Percentiles rank a stretch among this genome's conserved stretches.
Evolutionary conservation across 1,284 basidiomycete species (phyloP).

Genomic region (Apiotrichum laibachii): DNA sequence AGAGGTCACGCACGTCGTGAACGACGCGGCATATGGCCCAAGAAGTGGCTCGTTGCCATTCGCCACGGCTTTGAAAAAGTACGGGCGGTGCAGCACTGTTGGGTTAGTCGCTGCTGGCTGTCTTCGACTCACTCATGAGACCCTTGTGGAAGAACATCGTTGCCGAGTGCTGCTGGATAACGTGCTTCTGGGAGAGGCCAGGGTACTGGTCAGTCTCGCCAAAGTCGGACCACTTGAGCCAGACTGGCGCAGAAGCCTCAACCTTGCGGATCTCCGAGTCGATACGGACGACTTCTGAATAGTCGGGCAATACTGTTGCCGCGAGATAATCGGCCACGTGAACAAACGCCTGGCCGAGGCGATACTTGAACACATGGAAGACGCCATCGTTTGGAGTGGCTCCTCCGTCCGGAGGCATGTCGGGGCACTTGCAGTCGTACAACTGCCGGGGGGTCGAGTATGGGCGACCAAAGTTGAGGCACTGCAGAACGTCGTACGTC

Average conservation of each 20-base stretch:
- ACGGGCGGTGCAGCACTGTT: slow-evolving; percentile 25
- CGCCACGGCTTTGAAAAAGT: slow-evolving; percentile 25
- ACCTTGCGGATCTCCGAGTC: slow-evolving; percentile 22
- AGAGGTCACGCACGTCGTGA: slow-evolving; percentile 27
- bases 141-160: slow-evolving; percentile 30
- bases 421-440: slow-evolving; percentile 18
- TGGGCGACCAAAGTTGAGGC: slow-evolving; percentile 33
- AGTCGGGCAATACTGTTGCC: slow-evolving; percentile 23
- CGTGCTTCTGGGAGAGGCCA: slow-evolving; percentile 13
- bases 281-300: slow-evolving; percentile 22
- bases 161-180: slow-evolving; percentile 27
- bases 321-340: slow-evolving; percentile 25
- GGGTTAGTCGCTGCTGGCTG: not conserved
- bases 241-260: slow-evolving; percentile 21
- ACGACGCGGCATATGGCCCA: slow-evolving; percentile 24
- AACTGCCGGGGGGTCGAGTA: slow-evolving; percentile 26
- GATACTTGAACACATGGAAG: slow-evolving; percentile 27
- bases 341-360: slow-evolving; percentile 20
- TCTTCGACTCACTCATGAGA: slow-evolving; percentile 13
- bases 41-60: slow-evolving; percentile 22
- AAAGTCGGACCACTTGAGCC: slow-evolving; percentile 25
- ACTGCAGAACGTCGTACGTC: slow-evolving; percentile 27
- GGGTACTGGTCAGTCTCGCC: slow-evolving; percentile 5
- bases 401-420: slow-evolving; percentile 13
- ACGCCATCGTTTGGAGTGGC: slow-evolving; percentile 14